Base-by-base conservation (phyloP, 1,284 basidiomycete species). In the Agaricales sp. region DNA sequence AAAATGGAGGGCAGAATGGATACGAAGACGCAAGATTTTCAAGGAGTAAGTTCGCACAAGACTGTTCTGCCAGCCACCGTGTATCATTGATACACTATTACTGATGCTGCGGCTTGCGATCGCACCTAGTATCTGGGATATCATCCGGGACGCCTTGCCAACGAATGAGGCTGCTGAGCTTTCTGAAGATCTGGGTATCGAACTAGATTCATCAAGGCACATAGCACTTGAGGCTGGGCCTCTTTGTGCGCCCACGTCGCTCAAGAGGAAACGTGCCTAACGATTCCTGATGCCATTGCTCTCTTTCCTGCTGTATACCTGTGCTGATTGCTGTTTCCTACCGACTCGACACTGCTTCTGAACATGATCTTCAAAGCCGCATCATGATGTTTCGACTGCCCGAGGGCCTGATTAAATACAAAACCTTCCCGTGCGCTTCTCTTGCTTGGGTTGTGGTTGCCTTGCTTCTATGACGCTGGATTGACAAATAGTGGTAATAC, bases 1-100 rank as follows among this genome's bases (percentile, higher is more conserved):
- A 2, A 77, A 72, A 57, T 88, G 86, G 84, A 69, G 80, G 52
- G 64, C 66, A 1, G 82, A 90, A 67, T 91, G 87, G 87, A 59
- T 76, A 37, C 69, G 70, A 26, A 69, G 87, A 48, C 77, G 72
- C 59, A 87, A 84, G 58, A 63, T 82, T 1, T 90, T 84, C 64
- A 74, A 66, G 47, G 73, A 70, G 87, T 88, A 65, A 54, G 78
- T 50, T 43, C n/a, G n/a, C n/a, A n/a, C n/a, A n/a, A n/a, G n/a
- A 23, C 8, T 45, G 25, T 46, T 21, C 8, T 46, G 19, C 39
- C 21, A 37, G 12, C 20, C 43, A 38, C 19, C 21, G 16, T 16
- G 51, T 46, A 48, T 50, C 35, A 46, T 44, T 52, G 47, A 43
- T n/a, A 35, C n/a, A n/a, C 30, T 35, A 8, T 35, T 11, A 35